Evolutionary conservation across 1,284 basidiomycete genomes (phyloP).

Genomic region (Malassezia brasiliensis): DNA sequence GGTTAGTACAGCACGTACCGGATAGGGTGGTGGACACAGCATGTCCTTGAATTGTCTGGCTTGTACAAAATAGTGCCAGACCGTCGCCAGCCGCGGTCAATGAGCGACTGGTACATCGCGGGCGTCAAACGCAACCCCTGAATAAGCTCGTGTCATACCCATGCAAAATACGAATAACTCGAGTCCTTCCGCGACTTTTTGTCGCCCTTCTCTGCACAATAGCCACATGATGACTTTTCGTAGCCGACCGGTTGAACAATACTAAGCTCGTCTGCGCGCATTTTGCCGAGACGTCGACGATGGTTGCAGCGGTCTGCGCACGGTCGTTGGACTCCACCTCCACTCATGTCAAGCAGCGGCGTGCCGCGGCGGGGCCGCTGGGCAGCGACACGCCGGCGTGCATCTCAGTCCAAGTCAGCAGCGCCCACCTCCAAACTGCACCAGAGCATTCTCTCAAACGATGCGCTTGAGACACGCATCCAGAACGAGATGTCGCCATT

Average conservation of each 20-base stretch:
- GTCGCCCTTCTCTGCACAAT: constrained; percentile 48
- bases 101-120: constrained; percentile 29
- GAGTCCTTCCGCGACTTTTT: constrained; percentile 30
- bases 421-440: not conserved
- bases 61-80: constrained; percentile 42
- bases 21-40: constrained; percentile 39
- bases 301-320: not conserved
- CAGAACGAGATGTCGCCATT: constrained; percentile 20
- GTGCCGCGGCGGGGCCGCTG: not conserved
- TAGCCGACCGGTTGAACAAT: constrained; percentile 50
- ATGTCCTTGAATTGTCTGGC: constrained; percentile 34
- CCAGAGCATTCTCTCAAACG: constrained; percentile 6
- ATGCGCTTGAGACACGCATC: constrained; percentile 16
- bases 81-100: constrained; percentile 41
- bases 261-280: not conserved
- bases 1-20: constrained; percentile 21
- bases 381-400: not conserved
- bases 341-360: not conserved
- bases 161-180: constrained; percentile 49
- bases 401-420: not conserved
- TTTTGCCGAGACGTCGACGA: not conserved
- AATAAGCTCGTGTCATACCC: constrained; percentile 14
- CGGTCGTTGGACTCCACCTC: not conserved
- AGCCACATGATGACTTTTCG: constrained; percentile 50
- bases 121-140: constrained; percentile 27